These are phyloP conservation scores for Nasturtium officinale DNA, from an alignment of 345 rosid species.

Conservation along the genomic window DNA sequence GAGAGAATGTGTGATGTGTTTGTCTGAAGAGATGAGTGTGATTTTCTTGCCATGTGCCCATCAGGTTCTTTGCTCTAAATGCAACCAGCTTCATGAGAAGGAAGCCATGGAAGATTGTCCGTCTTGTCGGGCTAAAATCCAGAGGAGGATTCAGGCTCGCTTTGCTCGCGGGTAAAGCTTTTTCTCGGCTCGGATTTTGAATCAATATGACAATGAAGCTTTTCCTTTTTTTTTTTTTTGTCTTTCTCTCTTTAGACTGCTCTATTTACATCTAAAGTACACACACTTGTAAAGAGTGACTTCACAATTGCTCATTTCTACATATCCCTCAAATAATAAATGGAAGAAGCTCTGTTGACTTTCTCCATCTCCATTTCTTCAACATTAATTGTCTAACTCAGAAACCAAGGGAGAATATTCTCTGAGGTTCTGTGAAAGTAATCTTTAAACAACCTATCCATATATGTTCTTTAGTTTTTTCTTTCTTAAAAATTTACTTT, in stretches of 20 bases:
- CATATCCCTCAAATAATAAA: conserved; percentile 34
- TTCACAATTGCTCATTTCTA: conserved; percentile 33
- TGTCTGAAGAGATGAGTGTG: conserved; percentile 60
- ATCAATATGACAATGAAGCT: conserved; percentile 24
- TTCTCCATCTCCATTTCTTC: conserved; percentile 4
- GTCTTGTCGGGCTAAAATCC: conserved; percentile 56
- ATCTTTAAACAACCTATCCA: neutral
- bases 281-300: conserved; percentile 45
- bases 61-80: conserved; percentile 57
- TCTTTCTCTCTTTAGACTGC: conserved; percentile 2
- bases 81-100: conserved; percentile 58
- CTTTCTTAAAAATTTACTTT: neutral
- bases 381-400: neutral
- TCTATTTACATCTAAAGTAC: conserved; percentile 13
- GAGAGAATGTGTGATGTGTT: conserved; percentile 94
- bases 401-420: neutral
- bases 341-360: conserved; percentile 23
- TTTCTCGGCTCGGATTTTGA: neutral
- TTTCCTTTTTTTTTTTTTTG: conserved; percentile 10
- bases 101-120: conserved; percentile 64
- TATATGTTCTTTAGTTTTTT: neutral
- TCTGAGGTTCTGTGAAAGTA: neutral
- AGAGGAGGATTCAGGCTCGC: conserved; percentile 47
- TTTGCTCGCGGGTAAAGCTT: conserved; percentile 33
- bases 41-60: conserved; percentile 69